Evolutionary conservation across 176 grass and related monocot species (phyloP).

Genomic region (Oryza meyeriana): DNA sequence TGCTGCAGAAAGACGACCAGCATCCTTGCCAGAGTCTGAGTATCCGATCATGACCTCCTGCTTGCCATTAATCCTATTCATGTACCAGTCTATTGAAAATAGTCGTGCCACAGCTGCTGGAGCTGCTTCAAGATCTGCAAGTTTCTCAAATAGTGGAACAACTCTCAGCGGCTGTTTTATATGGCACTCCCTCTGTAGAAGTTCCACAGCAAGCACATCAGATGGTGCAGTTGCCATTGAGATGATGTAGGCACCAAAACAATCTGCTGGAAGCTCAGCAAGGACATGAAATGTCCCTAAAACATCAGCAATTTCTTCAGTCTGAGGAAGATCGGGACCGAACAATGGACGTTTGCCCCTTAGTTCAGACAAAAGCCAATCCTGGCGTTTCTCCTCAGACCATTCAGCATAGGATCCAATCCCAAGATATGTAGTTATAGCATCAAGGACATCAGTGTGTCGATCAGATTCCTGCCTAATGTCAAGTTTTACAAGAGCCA

Average conservation of each 20-base stretch:
- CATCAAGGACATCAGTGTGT: constrained; percentile 91
- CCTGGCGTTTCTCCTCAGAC: constrained; percentile 95
- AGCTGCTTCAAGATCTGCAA: constrained; percentile 88
- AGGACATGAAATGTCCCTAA: constrained; percentile 82
- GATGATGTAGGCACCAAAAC: constrained; percentile 92
- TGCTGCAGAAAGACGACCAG: constrained; percentile 88
- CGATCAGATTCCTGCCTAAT: constrained; percentile 99
- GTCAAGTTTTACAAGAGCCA: constrained; percentile 95
- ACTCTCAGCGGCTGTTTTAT: constrained; percentile 80
- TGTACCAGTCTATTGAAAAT: constrained; percentile 97
- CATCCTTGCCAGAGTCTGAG: constrained; percentile 98
- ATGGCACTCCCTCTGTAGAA: constrained; percentile 83
- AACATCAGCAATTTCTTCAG: constrained; percentile 86
- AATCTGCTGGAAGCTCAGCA: constrained; percentile 83
- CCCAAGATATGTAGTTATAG: constrained; percentile 82
- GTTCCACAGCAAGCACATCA: constrained; percentile 93
- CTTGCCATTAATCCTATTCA: constrained; percentile 86
- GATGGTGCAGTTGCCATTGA: constrained; percentile 98
- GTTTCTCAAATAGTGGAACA: constrained; percentile 96
- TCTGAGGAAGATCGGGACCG: constrained; percentile 82
- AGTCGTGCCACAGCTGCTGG: constrained; percentile 80
- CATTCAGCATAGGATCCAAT: constrained; percentile 93
- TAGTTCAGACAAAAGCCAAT: constrained; percentile 85
- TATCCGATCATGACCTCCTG: constrained; percentile 99
- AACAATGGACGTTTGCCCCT: constrained; percentile 89